Conservation (phyloP, 768 basidiomycete genomes). For the Russula brevipes region DNA sequence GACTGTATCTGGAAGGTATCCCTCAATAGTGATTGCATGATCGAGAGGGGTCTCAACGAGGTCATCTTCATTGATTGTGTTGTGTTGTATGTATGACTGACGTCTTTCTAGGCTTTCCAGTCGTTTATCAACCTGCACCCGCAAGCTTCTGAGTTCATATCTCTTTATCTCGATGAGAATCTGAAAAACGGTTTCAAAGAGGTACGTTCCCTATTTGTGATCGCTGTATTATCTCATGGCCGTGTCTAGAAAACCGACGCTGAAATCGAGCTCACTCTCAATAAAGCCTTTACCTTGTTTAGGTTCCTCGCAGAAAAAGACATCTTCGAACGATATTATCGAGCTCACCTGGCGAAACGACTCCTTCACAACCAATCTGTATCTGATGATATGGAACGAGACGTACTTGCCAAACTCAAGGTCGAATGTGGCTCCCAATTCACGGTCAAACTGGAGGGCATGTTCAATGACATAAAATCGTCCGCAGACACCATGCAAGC, state of each 20-base stretch:
- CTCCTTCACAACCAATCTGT: constrained; percentile 81
- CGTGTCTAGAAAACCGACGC: constrained; percentile 81
- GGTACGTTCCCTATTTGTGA: constrained; percentile 43
- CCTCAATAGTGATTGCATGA: constrained; percentile 64
- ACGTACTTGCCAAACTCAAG: constrained; percentile 96
- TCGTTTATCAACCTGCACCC: constrained; percentile 85
- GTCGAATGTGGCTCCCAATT: constrained; percentile 95
- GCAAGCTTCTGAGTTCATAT: constrained; percentile 90
- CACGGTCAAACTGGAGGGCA: constrained; percentile 95
- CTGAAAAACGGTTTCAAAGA: constrained; percentile 92
- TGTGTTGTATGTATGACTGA: not conserved
- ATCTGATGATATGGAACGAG: constrained; percentile 95
- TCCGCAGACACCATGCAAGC: constrained; percentile 75
- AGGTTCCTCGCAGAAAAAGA: constrained; percentile 93
- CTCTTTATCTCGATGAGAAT: constrained; percentile 94
- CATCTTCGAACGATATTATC: constrained; percentile 97
- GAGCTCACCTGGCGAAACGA: constrained; percentile 90
- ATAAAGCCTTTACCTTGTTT: constrained; percentile 96
- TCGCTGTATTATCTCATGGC: constrained; percentile 6
- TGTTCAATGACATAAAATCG: constrained; percentile 96
- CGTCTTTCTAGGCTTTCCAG: constrained; percentile 70
- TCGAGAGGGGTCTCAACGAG: constrained; percentile 82
- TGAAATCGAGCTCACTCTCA: constrained; percentile 86
- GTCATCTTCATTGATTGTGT: constrained; percentile 36
- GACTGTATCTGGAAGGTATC: constrained; percentile 67